A percentile compares a stretch with the other conserved stretches of the same genome.
Evolutionary conservation across 495 filamentous ascomycete genomes (phyloP).

Genomic region (Penicillium nucicola): DNA sequence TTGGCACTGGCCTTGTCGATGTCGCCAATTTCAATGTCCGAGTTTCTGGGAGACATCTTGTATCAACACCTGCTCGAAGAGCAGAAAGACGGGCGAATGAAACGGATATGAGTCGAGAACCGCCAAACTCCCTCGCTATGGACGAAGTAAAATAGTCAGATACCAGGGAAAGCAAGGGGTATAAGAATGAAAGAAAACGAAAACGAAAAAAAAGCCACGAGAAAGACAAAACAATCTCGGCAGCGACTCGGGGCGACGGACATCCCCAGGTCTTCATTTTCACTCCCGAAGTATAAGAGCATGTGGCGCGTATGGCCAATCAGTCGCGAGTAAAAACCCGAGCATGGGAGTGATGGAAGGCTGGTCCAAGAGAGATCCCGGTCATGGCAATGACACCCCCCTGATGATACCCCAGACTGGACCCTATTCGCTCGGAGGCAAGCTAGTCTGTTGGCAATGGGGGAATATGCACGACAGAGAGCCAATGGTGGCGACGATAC

Average conservation of each 20-base stretch:
- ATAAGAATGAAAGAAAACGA: constrained; percentile 1
- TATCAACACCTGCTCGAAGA: background rate
- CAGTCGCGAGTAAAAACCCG: background rate
- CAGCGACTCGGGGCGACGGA: background rate
- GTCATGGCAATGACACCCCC: background rate
- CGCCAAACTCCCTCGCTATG: background rate
- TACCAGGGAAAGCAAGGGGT: constrained; percentile 16
- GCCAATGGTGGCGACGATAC: background rate
- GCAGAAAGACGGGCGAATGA: background rate
- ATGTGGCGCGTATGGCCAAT: background rate
- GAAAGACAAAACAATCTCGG: constrained; percentile 36
- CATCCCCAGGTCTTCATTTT: no score
- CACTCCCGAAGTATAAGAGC: background rate
- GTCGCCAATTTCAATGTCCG: constrained; percentile 18
- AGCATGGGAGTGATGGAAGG: no score
- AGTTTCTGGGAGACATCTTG: constrained; percentile 25
- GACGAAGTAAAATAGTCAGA: constrained; percentile 8
- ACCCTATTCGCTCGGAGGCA: background rate
- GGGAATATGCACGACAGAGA: background rate
- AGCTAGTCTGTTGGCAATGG: background rate
- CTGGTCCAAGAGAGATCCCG: background rate
- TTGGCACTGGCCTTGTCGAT: constrained; percentile 64
- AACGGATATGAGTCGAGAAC: background rate
- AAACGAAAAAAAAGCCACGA: constrained; percentile 2
- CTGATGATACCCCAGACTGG: background rate